Evolutionary conservation across 768 basidiomycete species (phyloP).

Genomic region (Leccinum olivaceopallidum): DNA sequence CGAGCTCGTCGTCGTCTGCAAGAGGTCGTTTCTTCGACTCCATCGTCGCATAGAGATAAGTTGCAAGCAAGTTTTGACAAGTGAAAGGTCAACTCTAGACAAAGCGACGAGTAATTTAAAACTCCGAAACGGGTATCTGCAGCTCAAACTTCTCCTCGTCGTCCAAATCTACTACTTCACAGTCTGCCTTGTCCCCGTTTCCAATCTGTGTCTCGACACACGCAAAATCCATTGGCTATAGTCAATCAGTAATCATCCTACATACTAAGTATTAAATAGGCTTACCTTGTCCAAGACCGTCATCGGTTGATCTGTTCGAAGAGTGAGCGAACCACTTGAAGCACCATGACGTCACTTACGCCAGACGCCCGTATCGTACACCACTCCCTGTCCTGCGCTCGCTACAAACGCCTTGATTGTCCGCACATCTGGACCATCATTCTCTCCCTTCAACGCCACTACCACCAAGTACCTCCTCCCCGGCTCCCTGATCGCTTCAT

Average conservation of each 20-base stretch:
- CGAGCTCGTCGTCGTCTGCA: slow-evolving; percentile 48
- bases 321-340: slow-evolving; percentile 5
- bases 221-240: slow-evolving; percentile 71
- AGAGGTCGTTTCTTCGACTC: slow-evolving; percentile 63
- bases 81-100: slow-evolving; percentile 4
- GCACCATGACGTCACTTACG: slow-evolving; percentile 56
- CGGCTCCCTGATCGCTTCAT: slow-evolving; percentile 46
- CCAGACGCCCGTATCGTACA: slow-evolving; percentile 85
- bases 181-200: slow-evolving; percentile 73
- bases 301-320: slow-evolving; percentile 83
- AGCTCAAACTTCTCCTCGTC: slow-evolving; percentile 1
- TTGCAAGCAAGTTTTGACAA: slow-evolving; percentile 6
- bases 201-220: slow-evolving; percentile 96
- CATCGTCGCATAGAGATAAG: slow-evolving; percentile 36
- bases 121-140: slow-evolving; percentile 25
- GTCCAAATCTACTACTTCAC: slow-evolving; percentile 70
- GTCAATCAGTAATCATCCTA: slow-evolving; percentile 14
- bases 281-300: slow-evolving; percentile 72
- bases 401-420: slow-evolving; percentile 85
- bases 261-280: neutral
- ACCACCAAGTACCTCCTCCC: slow-evolving; percentile 75
- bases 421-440: slow-evolving; percentile 42
- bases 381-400: slow-evolving; percentile 64
- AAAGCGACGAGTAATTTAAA: slow-evolving; percentile 25
- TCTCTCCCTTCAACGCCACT: slow-evolving; percentile 74